These are phyloP conservation scores for Camellia oleifera DNA, from an alignment of 179 eudicot genomes.

Conservation along the genomic window DNA sequence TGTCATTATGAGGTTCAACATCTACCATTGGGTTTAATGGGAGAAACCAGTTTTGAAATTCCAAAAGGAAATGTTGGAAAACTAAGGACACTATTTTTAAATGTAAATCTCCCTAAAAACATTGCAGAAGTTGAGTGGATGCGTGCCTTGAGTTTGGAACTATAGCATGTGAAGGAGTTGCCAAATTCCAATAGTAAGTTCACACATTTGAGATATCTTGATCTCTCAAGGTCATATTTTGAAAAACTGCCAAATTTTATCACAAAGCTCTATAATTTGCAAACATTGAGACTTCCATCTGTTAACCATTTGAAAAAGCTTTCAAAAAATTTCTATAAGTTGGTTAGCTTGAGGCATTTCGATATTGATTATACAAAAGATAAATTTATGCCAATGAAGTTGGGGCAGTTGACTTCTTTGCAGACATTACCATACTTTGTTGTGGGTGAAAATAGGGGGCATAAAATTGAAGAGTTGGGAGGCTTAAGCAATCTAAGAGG, in stretches of 20 bases:
- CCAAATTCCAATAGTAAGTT: neutral
- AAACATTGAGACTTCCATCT: slow-evolving; percentile 15
- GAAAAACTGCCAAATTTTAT: slow-evolving; percentile 20
- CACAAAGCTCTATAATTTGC: slow-evolving; percentile 22
- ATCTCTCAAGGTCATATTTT: neutral
- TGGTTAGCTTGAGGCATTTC: slow-evolving; percentile 29
- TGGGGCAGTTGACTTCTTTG: slow-evolving; percentile 22
- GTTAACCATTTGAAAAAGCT: neutral
- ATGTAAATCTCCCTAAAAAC: neutral
- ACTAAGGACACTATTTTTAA: slow-evolving; percentile 1
- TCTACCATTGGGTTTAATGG: neutral
- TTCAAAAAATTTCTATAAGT: slow-evolving; percentile 8
- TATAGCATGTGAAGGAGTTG: neutral
- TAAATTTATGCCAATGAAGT: slow-evolving; percentile 20
- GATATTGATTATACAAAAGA: neutral
- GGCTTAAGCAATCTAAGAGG: slow-evolving; percentile 18
- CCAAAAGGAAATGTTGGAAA: neutral
- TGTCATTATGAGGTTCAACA: neutral
- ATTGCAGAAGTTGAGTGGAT: neutral
- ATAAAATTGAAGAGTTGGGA: slow-evolving; percentile 18
- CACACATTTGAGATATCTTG: neutral
- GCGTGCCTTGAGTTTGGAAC: neutral
- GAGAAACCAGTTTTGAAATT: neutral
- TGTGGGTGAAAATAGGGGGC: slow-evolving; percentile 21
- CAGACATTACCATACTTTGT: slow-evolving; percentile 24